Evolutionary conservation across 169 alveolate species (phyloP).

Genomic region (Eimeria maxima): DNA sequence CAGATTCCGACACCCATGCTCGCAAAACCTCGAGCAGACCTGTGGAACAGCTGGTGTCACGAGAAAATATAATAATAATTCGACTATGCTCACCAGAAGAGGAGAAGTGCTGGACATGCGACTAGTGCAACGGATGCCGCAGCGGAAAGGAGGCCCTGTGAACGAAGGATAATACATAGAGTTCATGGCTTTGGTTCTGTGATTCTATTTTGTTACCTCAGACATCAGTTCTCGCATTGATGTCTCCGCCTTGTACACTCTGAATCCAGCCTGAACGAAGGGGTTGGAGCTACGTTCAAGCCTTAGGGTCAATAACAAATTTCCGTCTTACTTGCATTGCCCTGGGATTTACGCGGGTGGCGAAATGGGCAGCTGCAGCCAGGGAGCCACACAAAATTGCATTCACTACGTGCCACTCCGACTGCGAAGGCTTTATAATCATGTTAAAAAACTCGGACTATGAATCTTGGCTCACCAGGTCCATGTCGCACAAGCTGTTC

Average conservation of each 20-base stretch:
- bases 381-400: conserved; percentile 65
- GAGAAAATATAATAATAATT: background rate
- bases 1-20: conserved; percentile 73
- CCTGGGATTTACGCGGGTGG: conserved; percentile 67
- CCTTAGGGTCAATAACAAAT: background rate
- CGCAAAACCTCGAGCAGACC: conserved; percentile 78
- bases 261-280: conserved; percentile 54
- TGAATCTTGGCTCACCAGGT: conserved; percentile 53
- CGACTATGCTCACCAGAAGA: conserved; percentile 17
- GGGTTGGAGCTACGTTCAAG: background rate
- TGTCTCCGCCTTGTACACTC: conserved; percentile 74
- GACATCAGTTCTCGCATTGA: conserved; percentile 63
- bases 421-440: background rate
- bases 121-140: conserved; percentile 68
- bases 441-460: background rate
- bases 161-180: background rate
- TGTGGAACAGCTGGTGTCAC: background rate
- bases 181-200: background rate
- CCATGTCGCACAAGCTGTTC: conserved; percentile 78
- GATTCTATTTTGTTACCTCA: background rate
- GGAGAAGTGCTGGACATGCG: conserved; percentile 60
- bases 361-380: conserved; percentile 75
- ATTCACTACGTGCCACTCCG: conserved; percentile 67
- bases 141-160: conserved; percentile 36
- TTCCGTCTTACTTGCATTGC: conserved; percentile 64